phyloP scores from a whole-genome alignment of 2,329 filamentous ascomycete species.

The Mycosphaerella arachidis region DNA sequence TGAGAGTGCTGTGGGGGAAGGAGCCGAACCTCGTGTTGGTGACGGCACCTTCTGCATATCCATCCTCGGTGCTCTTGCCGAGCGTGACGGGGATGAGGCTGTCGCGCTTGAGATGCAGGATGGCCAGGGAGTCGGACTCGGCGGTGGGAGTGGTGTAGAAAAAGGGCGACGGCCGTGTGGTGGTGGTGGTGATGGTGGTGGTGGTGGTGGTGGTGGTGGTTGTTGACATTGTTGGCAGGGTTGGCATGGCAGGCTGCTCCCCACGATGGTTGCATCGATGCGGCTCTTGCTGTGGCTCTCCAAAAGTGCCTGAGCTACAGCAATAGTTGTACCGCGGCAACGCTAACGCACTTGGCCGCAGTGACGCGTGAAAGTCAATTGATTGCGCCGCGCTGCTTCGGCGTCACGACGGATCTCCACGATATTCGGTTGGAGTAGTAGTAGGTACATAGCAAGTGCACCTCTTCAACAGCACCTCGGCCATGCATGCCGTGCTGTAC shows the following conservation, averaged over 20 bases:
- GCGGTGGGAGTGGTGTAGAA: slow-evolving; percentile 64
- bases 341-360: background rate
- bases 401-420: background rate
- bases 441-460: background rate
- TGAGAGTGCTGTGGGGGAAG: slow-evolving; percentile 48
- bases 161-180: slow-evolving; percentile 61
- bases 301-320: background rate
- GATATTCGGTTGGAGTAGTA: background rate
- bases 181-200: too few species aligned
- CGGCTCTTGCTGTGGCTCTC: background rate
- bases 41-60: slow-evolving; percentile 43
- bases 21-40: slow-evolving; percentile 94
- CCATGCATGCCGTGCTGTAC: background rate
- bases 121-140: slow-evolving; percentile 63
- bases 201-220: too few species aligned
- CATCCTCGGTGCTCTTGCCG: slow-evolving; percentile 36
- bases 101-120: slow-evolving; percentile 85
- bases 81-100: slow-evolving; percentile 70
- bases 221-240: background rate
- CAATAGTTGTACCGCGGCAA: background rate
- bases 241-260: background rate
- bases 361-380: background rate
- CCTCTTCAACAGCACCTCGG: background rate
- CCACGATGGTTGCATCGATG: background rate
- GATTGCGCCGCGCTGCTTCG: background rate